These are phyloP conservation scores for Phytomonas sp. DNA, from an alignment of 208 protist genomes.

Conservation along the genomic window DNA sequence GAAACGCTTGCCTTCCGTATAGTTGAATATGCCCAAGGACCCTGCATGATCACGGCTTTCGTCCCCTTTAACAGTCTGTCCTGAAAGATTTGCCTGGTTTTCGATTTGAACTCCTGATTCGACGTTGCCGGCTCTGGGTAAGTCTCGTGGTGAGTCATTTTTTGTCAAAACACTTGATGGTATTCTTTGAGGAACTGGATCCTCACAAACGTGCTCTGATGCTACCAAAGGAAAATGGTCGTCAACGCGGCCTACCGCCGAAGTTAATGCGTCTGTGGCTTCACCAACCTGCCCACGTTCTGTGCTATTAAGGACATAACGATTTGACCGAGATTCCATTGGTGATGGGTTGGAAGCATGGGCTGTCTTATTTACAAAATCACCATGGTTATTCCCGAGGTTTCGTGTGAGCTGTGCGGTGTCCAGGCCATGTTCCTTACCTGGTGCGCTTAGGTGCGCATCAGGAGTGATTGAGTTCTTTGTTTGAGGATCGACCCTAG, in stretches of 20 bases:
- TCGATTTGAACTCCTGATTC: not conserved
- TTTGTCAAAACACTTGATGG: not conserved
- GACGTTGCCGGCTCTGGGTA: not conserved
- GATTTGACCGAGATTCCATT: not conserved
- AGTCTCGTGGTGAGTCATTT: not conserved
- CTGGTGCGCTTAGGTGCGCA: not conserved
- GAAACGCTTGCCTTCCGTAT: not conserved
- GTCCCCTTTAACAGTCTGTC: not conserved
- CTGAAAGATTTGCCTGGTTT: not conserved
- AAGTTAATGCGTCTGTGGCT: not conserved
- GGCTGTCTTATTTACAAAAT: not conserved
- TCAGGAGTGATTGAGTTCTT: not conserved
- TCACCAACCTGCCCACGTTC: not conserved
- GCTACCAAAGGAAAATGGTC: not conserved
- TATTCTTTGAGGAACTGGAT: not conserved
- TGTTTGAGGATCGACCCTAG: not conserved
- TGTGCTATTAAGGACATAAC: not conserved
- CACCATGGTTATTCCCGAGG: not conserved
- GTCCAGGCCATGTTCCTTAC: not conserved
- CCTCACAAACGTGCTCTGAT: not conserved
- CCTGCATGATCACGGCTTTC: not conserved
- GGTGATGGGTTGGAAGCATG: not conserved
- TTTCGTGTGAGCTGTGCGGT: not conserved
- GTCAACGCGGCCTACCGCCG: not conserved
- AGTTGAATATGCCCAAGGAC: not conserved